Base-by-base conservation (phyloP, 179 eudicot genomes). In the Camellia oleifera region DNA sequence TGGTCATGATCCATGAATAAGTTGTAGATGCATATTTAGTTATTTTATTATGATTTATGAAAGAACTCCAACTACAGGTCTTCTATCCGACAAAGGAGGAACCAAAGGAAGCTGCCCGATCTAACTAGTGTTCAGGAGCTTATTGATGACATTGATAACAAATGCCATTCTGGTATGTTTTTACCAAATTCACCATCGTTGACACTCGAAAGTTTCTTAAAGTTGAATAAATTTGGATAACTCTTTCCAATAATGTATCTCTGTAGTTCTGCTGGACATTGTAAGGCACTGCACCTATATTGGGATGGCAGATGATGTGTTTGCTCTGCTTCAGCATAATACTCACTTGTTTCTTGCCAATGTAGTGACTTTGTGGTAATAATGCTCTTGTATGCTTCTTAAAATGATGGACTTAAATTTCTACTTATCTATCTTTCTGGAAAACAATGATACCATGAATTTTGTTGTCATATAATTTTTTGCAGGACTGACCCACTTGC, bases 261-360 rank as follows among this genome's bases (percentile, higher is more conserved):
- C 82, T 86, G 52, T 76, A 95, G 99, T 91, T 77, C 75, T 94
- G 86, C 89, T 94, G 82, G 98, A 96, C 74, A 86, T 91, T 84
- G 91, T 91, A 74, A 91, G 89, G 81, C 89, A 92, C 86, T 92
- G 99, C 90, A 88, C 95, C 62, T 95, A 92, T 86, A 86, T 94
- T 78, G 98, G 98, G 81, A 96, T 96, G 98, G 98, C 99, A 75
- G 98, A 96, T 83, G 96, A 94, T 91, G 89, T 85, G 75, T 94
- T 90, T 79, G 99, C 97, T 15, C 83, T 96, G 84, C 83, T 96
- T 77, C 99, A 96, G 89, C 82, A 91, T 79, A 88, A 90, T 76
- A 96, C 99, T 82, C 94, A 88, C 79, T 92, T 96, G 69, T 96
- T 94, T 87, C 94, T 96, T 77, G 99, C 93, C 44, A 92, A 92